These are phyloP conservation scores for Hysterangium stoloniferum DNA, from an alignment of 768 basidiomycete genomes.

Conservation along the genomic window DNA sequence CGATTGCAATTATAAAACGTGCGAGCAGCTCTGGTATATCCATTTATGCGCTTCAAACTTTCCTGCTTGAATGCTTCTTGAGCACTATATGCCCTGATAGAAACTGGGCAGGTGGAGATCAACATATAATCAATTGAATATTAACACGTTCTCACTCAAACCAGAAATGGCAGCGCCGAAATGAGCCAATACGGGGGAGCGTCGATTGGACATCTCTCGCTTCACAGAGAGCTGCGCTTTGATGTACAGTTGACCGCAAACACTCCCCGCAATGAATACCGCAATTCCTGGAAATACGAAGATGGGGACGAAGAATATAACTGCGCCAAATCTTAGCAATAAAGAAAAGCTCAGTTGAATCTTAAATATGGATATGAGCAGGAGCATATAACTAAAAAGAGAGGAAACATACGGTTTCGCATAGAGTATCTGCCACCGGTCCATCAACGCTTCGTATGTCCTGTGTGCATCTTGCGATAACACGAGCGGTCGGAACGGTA, in stretches of 20 bases:
- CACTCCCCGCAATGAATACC: conserved; percentile 35
- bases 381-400: not conserved
- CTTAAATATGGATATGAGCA: not conserved
- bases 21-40: conserved; percentile 37
- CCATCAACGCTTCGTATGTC: conserved; percentile 45
- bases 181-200: conserved; percentile 42
- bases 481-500: conserved; percentile 44
- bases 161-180: conserved; percentile 54
- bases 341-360: conserved; percentile 5
- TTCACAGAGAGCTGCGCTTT: conserved; percentile 49
- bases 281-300: conserved; percentile 40
- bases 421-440: conserved; percentile 11
- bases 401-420: conserved; percentile 6
- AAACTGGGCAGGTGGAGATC: conserved; percentile 21
- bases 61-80: conserved; percentile 39
- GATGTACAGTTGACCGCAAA: conserved; percentile 42
- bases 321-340: not conserved
- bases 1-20: conserved; percentile 48
- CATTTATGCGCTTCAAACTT: conserved; percentile 45
- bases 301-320: conserved; percentile 18
- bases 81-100: conserved; percentile 61
- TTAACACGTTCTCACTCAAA: conserved; percentile 26
- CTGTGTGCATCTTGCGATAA: conserved; percentile 59
- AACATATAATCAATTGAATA: not conserved
- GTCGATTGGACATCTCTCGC: conserved; percentile 45